phyloP scores from a whole-genome alignment of 805 yeast species.

The Candida gorgasii region DNA sequence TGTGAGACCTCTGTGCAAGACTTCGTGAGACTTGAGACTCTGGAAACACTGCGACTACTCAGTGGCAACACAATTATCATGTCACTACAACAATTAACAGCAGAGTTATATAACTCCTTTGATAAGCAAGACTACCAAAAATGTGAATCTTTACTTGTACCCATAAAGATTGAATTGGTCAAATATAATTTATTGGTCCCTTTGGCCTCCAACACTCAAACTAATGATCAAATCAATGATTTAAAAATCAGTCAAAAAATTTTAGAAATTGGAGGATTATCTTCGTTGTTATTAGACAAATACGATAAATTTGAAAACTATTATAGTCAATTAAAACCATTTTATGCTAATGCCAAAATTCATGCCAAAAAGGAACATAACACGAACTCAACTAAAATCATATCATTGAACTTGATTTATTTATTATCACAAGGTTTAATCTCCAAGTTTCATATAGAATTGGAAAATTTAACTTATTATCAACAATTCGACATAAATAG shows the following conservation, averaged over 20 bases:
- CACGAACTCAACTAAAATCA: conserved; percentile 56
- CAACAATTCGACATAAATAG: conserved; percentile 61
- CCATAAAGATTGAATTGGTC: conserved; percentile 77
- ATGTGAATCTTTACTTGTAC: conserved; percentile 63
- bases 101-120: conserved; percentile 65
- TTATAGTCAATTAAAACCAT: conserved; percentile 73
- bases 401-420: conserved; percentile 73
- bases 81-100: conserved; percentile 70
- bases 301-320: conserved; percentile 69
- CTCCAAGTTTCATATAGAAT: conserved; percentile 86
- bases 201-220: conserved; percentile 29
- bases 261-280: conserved; percentile 84
- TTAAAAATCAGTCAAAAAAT: conserved; percentile 77
- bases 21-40: no score
- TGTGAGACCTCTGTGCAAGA: no score
- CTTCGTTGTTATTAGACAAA: conserved; percentile 64
- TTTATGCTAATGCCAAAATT: conserved; percentile 52
- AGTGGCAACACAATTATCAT: conserved; percentile 22
- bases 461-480: conserved; percentile 66
- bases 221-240: conserved; percentile 55
- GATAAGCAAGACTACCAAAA: conserved; percentile 59
- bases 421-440: conserved; percentile 81
- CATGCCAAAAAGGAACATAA: conserved; percentile 41
- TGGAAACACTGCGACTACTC: no score
- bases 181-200: conserved; percentile 80